These are phyloP conservation scores for Periglandula ipomoeae DNA, from an alignment of 2,329 filamentous ascomycete species.

Conservation along the genomic window DNA sequence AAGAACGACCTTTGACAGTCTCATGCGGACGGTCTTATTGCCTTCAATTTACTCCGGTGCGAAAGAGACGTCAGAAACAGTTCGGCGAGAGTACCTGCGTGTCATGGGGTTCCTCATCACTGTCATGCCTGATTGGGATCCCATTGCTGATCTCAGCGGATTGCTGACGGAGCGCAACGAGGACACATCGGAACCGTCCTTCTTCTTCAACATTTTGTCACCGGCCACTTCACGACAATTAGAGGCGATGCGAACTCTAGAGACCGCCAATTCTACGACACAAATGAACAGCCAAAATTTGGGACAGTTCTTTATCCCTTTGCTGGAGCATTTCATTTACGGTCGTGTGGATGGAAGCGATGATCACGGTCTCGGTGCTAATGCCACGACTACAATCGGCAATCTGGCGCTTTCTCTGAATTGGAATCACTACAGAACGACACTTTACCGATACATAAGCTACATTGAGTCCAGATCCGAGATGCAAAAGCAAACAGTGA, in stretches of 20 bases:
- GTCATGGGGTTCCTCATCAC: slow-evolving; percentile 73
- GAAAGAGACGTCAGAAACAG: slow-evolving; percentile 70
- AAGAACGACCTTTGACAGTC: slow-evolving; percentile 38
- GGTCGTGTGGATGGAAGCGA: slow-evolving; percentile 64
- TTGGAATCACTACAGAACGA: slow-evolving; percentile 83
- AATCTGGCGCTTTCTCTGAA: slow-evolving; percentile 66
- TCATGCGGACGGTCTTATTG: slow-evolving; percentile 58
- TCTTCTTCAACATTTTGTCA: slow-evolving; percentile 88
- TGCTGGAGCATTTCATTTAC: slow-evolving; percentile 92
- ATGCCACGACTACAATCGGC: slow-evolving; percentile 75
- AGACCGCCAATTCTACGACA: slow-evolving; percentile 53
- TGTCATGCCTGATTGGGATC: slow-evolving; percentile 57
- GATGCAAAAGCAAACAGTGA: slow-evolving; percentile 75
- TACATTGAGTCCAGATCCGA: slow-evolving; percentile 76
- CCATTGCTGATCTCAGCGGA: slow-evolving; percentile 63
- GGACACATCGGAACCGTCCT: slow-evolving; percentile 56
- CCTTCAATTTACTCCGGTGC: slow-evolving; percentile 69
- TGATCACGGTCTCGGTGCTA: slow-evolving; percentile 77
- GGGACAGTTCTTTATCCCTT: slow-evolving; percentile 77
- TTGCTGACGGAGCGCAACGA: slow-evolving; percentile 57
- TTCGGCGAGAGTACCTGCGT: slow-evolving; percentile 72
- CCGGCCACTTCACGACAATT: slow-evolving; percentile 81
- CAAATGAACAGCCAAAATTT: slow-evolving; percentile 69
- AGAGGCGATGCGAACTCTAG: slow-evolving; percentile 71
- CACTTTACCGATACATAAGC: slow-evolving; percentile 73